These are phyloP conservation scores for Phytopythium chamaehyphon DNA, from an alignment of 352 stramenopile species.

Conservation along the genomic window DNA sequence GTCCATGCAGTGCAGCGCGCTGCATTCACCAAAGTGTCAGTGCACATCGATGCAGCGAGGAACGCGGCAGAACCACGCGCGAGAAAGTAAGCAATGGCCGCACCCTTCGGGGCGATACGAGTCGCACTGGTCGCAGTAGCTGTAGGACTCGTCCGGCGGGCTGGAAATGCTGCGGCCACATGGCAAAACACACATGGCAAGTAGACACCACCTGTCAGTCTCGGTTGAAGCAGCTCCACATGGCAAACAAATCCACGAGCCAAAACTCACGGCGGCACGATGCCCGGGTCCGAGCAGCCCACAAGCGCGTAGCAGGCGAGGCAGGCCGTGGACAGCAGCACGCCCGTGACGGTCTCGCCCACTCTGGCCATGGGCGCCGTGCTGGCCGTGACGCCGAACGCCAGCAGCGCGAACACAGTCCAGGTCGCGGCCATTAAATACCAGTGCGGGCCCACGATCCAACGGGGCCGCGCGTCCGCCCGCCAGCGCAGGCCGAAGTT, in stretches of 20 bases:
- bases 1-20: slow-evolving; percentile 81
- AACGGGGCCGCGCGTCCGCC: slow-evolving; percentile 24
- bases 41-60: neutral
- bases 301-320: slow-evolving; percentile 71
- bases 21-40: slow-evolving; percentile 12
- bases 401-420: slow-evolving; percentile 38
- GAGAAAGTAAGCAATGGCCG: too few species aligned
- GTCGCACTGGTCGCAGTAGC: slow-evolving; percentile 76
- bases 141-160: slow-evolving; percentile 54
- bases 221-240: neutral
- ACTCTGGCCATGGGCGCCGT: slow-evolving; percentile 38
- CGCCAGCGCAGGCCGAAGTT: slow-evolving; percentile 56
- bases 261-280: slow-evolving; percentile 39
- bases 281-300: slow-evolving; percentile 67
- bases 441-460: slow-evolving; percentile 75
- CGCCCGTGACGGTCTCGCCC: slow-evolving; percentile 38
- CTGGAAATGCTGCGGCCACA: slow-evolving; percentile 21
- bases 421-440: slow-evolving; percentile 68
- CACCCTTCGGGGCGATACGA: slow-evolving; percentile 73
- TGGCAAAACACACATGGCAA: neutral
- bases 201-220: neutral
- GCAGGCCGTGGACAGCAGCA: slow-evolving; percentile 55
- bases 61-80: neutral
- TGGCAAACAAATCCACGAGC: neutral
- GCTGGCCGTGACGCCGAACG: slow-evolving; percentile 39